A percentile compares a stretch with the other conserved stretches of the same genome.
These are phyloP conservation scores for Hermanozyma aechmeae DNA, from an alignment of 805 yeast species.

Conservation along the genomic window DNA sequence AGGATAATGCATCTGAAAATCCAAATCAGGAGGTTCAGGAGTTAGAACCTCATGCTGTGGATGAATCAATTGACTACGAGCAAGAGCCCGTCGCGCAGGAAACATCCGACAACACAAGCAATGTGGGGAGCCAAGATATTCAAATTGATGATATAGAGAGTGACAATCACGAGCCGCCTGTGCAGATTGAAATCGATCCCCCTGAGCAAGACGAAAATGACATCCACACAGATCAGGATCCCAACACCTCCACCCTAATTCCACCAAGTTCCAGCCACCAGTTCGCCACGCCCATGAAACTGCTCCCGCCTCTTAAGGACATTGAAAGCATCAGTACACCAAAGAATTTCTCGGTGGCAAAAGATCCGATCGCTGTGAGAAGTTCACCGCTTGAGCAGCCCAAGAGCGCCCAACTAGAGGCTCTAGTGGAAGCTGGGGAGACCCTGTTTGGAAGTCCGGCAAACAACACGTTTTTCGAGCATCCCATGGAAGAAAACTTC, in stretches of 20 bases:
- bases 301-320: slow-evolving; percentile 33
- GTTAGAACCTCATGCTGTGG: too few species aligned
- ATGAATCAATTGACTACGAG: too few species aligned
- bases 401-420: slow-evolving; percentile 4
- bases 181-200: neutral
- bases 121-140: too few species aligned
- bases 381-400: slow-evolving; percentile 14
- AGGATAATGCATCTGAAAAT: too few species aligned
- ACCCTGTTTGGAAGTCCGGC: slow-evolving; percentile 7
- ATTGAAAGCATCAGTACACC: slow-evolving; percentile 33
- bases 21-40: too few species aligned
- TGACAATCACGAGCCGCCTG: neutral
- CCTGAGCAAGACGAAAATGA: slow-evolving; percentile 2
- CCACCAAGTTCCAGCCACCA: slow-evolving; percentile 4
- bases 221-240: too few species aligned
- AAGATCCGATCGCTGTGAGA: slow-evolving; percentile 16
- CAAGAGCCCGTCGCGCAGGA: too few species aligned
- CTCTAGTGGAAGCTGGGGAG: slow-evolving; percentile 7
- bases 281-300: slow-evolving; percentile 33
- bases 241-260: slow-evolving; percentile 6
- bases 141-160: too few species aligned
- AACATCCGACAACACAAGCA: too few species aligned
- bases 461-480: slow-evolving; percentile 9
- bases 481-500: neutral
- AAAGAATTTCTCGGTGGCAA: slow-evolving; percentile 31